A percentile compares a stretch with the other conserved stretches of the same genome.
Evolutionary conservation across 1,284 basidiomycete genomes (phyloP).

Genomic region (Thelephora terrestris): DNA sequence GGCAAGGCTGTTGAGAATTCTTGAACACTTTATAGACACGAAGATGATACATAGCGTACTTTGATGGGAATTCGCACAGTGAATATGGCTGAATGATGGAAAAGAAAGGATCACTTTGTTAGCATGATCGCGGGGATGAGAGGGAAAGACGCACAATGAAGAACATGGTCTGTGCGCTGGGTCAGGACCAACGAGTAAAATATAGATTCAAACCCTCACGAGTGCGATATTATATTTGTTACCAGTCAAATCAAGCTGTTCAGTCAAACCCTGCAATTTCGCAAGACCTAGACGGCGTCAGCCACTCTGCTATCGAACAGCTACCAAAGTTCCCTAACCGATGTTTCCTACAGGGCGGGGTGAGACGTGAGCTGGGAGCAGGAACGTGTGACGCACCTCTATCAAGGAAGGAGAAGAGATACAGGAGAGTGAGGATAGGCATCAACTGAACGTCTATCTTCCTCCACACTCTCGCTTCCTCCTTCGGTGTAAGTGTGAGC

Average conservation of each 20-base stretch:
- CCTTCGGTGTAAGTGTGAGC: constrained; percentile 34
- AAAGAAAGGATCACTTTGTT: background rate
- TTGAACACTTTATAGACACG: background rate
- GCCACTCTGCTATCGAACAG: background rate
- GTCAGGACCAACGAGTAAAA: background rate
- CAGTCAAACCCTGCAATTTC: constrained; percentile 46
- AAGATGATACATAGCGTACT: constrained; percentile 32
- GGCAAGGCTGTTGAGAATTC: constrained; percentile 15
- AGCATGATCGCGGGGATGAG: background rate
- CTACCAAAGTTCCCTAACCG: constrained; percentile 23
- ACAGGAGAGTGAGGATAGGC: constrained; percentile 57
- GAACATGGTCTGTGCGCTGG: constrained; percentile 45
- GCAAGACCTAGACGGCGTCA: constrained; percentile 41
- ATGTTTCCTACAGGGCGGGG: constrained; percentile 38
- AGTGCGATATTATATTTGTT: constrained; percentile 58
- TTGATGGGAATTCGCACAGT: constrained; percentile 50
- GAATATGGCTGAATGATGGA: constrained; percentile 41
- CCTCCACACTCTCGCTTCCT: constrained; percentile 49
- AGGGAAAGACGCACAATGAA: constrained; percentile 42
- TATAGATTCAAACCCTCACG: constrained; percentile 25
- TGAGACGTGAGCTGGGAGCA: background rate
- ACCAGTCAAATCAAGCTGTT: constrained; percentile 43
- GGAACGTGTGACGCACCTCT: constrained; percentile 30
- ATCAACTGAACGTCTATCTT: constrained; percentile 56
- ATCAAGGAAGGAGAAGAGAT: constrained; percentile 56